Conservation (phyloP, 108 stramenopile species). For the Cyclostephanos tholiformis region DNA sequence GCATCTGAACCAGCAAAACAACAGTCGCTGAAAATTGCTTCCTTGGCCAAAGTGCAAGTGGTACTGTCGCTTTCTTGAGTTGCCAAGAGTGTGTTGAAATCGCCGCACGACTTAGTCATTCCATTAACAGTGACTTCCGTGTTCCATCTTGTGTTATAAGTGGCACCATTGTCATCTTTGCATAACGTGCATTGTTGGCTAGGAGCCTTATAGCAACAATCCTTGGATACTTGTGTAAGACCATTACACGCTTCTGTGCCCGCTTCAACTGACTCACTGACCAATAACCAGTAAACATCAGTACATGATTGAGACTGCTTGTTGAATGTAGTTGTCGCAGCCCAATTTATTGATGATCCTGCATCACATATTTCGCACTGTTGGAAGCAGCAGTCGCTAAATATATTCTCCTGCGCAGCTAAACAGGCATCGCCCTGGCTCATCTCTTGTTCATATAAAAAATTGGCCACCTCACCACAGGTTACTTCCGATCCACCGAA, state of each 20-base stretch:
- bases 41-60: constrained; percentile 41
- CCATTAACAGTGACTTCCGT: constrained; percentile 44
- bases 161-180: constrained; percentile 44
- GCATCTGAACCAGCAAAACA: constrained; percentile 52
- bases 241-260: constrained; percentile 26
- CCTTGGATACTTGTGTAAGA: constrained; percentile 24
- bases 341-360: constrained; percentile 46
- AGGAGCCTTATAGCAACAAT: constrained; percentile 47
- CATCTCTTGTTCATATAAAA: constrained; percentile 39
- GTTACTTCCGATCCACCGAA: constrained; percentile 37
- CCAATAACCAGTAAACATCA: constrained; percentile 45
- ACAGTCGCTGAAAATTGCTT: constrained; percentile 41
- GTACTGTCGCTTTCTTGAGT: constrained; percentile 44
- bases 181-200: constrained; percentile 40
- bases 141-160: constrained; percentile 51
- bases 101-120: constrained; percentile 46
- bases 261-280: constrained; percentile 34
- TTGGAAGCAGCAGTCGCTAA: constrained; percentile 48
- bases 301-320: constrained; percentile 46
- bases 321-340: constrained; percentile 37
- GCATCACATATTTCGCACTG: constrained; percentile 43
- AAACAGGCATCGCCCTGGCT: constrained; percentile 49
- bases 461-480: constrained; percentile 43
- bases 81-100: constrained; percentile 49
- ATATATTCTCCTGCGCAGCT: constrained; percentile 50